A percentile compares a stretch with the other conserved stretches of the same genome.
Evolutionary conservation across 169 alveolate species (phyloP).

Genomic region (Eimeria praecox): DNA sequence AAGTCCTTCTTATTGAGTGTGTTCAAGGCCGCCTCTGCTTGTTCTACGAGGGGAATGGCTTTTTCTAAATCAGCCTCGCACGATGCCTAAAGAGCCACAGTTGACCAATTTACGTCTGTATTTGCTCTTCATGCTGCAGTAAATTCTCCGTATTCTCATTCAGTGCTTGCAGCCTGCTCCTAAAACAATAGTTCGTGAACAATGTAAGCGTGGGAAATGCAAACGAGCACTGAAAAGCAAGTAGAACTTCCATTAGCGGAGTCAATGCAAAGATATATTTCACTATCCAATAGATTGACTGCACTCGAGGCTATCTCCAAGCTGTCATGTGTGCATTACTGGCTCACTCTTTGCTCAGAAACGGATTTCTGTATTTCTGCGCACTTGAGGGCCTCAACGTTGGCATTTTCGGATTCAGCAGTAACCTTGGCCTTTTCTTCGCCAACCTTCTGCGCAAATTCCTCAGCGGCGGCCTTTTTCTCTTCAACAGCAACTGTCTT

Average conservation of each 20-base stretch:
- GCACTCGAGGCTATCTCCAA: background rate
- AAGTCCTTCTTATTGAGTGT: conserved; percentile 96
- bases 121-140: background rate
- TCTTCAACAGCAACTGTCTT: conserved; percentile 94
- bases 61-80: conserved; percentile 94
- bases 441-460: conserved; percentile 95
- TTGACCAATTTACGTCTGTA: background rate
- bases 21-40: conserved; percentile 93
- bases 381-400: conserved; percentile 95
- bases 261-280: background rate
- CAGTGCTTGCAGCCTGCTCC: background rate
- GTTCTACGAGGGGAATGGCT: conserved; percentile 96
- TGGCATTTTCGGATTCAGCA: conserved; percentile 94
- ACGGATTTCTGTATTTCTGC: conserved; percentile 94
- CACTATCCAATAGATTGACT: background rate
- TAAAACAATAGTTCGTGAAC: background rate
- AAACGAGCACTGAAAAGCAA: background rate
- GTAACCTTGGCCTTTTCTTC: conserved; percentile 95
- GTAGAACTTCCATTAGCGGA: background rate
- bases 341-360: conserved; percentile 88
- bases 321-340: background rate
- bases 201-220: background rate
- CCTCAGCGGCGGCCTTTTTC: conserved; percentile 96
- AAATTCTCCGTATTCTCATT: background rate
- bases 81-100: conserved; percentile 77